These are phyloP conservation scores for Sugiyamaella japonica DNA, from an alignment of 1,139 yeast genomes.

Conservation along the genomic window DNA sequence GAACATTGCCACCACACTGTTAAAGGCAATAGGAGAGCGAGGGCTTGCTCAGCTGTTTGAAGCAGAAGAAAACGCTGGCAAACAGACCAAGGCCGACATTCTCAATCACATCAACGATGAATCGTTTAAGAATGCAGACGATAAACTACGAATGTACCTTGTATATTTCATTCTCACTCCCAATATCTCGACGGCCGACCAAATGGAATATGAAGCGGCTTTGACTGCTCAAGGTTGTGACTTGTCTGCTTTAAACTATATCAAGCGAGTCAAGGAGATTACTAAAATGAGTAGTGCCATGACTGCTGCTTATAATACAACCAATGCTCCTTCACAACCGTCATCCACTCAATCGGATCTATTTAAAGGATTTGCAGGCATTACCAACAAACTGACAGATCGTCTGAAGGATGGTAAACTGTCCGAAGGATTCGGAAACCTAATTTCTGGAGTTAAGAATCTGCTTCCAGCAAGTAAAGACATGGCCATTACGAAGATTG, in stretches of 20 bases:
- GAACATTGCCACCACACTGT: conserved; percentile 85
- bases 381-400: conserved; percentile 75
- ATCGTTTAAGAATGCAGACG: conserved; percentile 55
- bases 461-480: conserved; percentile 84
- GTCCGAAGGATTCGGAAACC: conserved; percentile 87
- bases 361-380: conserved; percentile 72
- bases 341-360: conserved; percentile 40
- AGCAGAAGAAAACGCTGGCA: conserved; percentile 67
- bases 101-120: conserved; percentile 45
- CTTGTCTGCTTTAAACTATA: conserved; percentile 63
- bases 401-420: conserved; percentile 51
- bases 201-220: conserved; percentile 62
- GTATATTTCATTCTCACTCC: conserved; percentile 63
- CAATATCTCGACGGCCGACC: conserved; percentile 58
- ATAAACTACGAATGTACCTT: conserved; percentile 84
- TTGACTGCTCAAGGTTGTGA: conserved; percentile 64
- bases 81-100: conserved; percentile 49
- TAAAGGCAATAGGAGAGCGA: conserved; percentile 80
- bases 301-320: conserved; percentile 35
- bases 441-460: conserved; percentile 85
- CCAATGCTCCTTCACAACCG: conserved; percentile 23
- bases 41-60: conserved; percentile 89
- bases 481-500: conserved; percentile 85
- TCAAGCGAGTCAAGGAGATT: conserved; percentile 77
- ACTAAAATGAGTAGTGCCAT: conserved; percentile 59